Percentiles rank a stretch among this genome's conserved stretches.
Conservation (phyloP, 345 rosid species). For the Firmiana major region DNA sequence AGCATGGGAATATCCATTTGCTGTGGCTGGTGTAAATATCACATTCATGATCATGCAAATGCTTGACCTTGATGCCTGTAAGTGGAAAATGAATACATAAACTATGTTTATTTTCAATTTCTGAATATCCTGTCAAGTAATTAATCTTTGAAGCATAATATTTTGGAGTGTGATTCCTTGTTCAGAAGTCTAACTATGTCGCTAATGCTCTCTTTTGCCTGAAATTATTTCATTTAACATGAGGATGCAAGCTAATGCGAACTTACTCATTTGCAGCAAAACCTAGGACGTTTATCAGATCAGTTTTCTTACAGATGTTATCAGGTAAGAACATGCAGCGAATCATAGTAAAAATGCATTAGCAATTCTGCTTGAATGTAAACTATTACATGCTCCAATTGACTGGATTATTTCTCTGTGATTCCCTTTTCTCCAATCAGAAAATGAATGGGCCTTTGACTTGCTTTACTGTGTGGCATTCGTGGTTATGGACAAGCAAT, state of each 20-base stretch:
- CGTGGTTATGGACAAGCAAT: slow-evolving; percentile 85
- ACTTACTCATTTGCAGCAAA: slow-evolving; percentile 49
- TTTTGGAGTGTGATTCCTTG: neutral
- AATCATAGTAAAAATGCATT: neutral
- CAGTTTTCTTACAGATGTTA: slow-evolving; percentile 77
- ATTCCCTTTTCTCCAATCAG: slow-evolving; percentile 28
- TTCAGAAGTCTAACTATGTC: neutral
- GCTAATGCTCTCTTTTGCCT: neutral
- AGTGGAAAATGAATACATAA: slow-evolving; percentile 29
- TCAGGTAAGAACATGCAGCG: slow-evolving; percentile 48
- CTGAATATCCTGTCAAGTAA: neutral
- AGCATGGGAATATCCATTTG: slow-evolving; percentile 95
- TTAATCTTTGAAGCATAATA: neutral
- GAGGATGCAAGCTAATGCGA: slow-evolving; percentile 11
- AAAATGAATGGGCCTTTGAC: slow-evolving; percentile 92
- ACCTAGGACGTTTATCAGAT: slow-evolving; percentile 67
- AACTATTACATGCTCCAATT: neutral
- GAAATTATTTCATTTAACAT: neutral
- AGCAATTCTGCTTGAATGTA: neutral
- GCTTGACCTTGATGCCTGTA: slow-evolving; percentile 89
- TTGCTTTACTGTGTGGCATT: slow-evolving; percentile 90
- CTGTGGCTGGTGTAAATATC: slow-evolving; percentile 93
- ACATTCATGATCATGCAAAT: slow-evolving; percentile 98
- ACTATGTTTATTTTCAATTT: neutral
- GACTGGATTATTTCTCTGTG: neutral